These are phyloP conservation scores for Aphanoascus verrucosus DNA, from an alignment of 2,329 filamentous ascomycete species.

Conservation along the genomic window DNA sequence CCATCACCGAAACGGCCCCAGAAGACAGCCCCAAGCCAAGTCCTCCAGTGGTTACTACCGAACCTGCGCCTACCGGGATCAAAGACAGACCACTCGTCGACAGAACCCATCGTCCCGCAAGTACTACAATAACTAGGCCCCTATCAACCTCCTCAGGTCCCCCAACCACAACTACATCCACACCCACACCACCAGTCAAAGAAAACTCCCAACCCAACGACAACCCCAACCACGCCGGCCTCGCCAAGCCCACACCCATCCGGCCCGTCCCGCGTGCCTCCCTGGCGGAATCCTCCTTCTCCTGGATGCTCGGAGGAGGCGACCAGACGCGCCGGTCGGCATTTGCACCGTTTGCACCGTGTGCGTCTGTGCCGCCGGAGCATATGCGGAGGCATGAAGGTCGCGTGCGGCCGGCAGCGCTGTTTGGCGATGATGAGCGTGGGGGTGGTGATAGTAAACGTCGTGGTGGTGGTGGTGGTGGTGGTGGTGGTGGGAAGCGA, in stretches of 20 bases:
- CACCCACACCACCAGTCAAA: too few relatives aligned
- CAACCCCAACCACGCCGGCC: too few relatives aligned
- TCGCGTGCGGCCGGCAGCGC: conserved; percentile 1
- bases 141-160: background rate
- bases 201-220: conserved; percentile 7
- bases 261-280: conserved; percentile 30
- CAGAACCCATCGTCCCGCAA: background rate
- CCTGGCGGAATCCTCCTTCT: conserved; percentile 39
- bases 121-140: background rate
- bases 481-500: conserved; percentile 22
- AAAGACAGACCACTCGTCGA: background rate
- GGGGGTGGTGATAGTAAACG: conserved; percentile 20
- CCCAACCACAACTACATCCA: background rate
- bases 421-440: conserved; percentile 22
- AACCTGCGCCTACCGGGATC: background rate
- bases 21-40: background rate
- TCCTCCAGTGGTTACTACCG: background rate
- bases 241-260: conserved; percentile 18
- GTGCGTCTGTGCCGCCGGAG: conserved; percentile 36
- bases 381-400: conserved; percentile 17
- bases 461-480: background rate
- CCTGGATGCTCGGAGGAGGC: conserved; percentile 41
- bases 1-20: conserved; percentile 16
- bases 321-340: conserved; percentile 35
- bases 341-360: conserved; percentile 40